Percentiles rank a stretch among this genome's conserved stretches.
Conservation (phyloP, 1,284 basidiomycete genomes). For the Heterobasidion irregulare region DNA sequence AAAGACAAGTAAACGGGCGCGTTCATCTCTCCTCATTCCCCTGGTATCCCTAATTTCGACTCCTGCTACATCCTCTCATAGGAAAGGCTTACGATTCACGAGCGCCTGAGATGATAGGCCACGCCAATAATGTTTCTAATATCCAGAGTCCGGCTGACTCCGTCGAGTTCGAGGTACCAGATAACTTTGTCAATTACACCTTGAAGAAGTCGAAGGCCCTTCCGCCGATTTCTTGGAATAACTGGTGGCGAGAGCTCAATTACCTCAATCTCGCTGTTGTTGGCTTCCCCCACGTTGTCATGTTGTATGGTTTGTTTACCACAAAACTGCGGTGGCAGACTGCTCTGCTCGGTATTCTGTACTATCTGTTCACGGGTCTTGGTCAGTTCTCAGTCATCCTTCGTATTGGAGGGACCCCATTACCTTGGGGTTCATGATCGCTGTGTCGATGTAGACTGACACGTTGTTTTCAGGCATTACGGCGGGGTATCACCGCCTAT, state of each 20-base stretch:
- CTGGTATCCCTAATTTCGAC: too few relatives aligned
- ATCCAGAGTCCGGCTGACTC: background rate
- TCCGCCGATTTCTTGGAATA: conserved; percentile 70
- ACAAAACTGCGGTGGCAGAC: conserved; percentile 34
- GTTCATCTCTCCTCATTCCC: too few relatives aligned
- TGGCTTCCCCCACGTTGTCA: conserved; percentile 39
- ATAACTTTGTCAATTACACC: conserved; percentile 86
- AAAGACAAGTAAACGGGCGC: background rate
- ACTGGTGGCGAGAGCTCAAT: conserved; percentile 65
- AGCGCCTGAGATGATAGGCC: too few relatives aligned
- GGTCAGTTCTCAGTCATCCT: conserved; percentile 15
- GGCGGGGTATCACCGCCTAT: conserved; percentile 77
- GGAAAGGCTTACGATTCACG: too few relatives aligned
- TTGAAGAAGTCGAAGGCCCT: conserved; percentile 69
- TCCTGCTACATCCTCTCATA: too few relatives aligned
- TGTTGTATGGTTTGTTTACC: conserved; percentile 42
- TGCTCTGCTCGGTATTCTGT: conserved; percentile 34
- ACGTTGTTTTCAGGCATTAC: background rate
- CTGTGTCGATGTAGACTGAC: background rate
- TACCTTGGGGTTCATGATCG: too few relatives aligned
- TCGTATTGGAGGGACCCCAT: too few relatives aligned
- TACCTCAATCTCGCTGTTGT: conserved; percentile 33
- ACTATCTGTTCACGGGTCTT: conserved; percentile 54
- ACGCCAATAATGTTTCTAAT: too few relatives aligned
- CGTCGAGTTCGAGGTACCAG: conserved; percentile 61